Conservation (phyloP, 2,329 filamentous ascomycete genomes). For the Knoxdaviesia proteae region DNA sequence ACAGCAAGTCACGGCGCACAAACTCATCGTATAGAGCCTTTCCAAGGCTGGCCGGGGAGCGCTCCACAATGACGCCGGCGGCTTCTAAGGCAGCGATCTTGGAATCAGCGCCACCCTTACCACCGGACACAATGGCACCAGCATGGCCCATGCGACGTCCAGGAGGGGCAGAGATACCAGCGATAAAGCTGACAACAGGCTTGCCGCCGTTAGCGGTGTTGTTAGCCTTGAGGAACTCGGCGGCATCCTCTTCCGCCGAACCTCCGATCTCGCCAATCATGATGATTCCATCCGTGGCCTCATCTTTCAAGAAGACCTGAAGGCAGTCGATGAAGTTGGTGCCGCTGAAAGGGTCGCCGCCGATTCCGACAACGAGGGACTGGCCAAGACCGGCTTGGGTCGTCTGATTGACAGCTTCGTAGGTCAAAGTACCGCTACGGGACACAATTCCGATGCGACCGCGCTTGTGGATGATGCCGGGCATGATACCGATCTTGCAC, state of each 20-base stretch:
- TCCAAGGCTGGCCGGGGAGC: constrained; percentile 75
- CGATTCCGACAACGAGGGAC: constrained; percentile 94
- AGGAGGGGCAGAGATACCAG: constrained; percentile 90
- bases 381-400: constrained; percentile 92
- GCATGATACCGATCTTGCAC: constrained; percentile 99
- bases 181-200: constrained; percentile 95
- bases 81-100: constrained; percentile 91
- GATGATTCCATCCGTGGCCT: constrained; percentile 96
- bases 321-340: constrained; percentile 99
- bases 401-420: constrained; percentile 99
- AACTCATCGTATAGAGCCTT: constrained; percentile 92
- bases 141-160: constrained; percentile 97
- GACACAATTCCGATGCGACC: constrained; percentile 97
- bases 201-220: constrained; percentile 73
- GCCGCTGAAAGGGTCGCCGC: constrained; percentile 94
- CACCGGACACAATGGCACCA: constrained; percentile 90
- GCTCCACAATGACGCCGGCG: constrained; percentile 90
- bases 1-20: constrained; percentile 87
- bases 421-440: constrained; percentile 91
- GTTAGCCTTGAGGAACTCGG: constrained; percentile 81
- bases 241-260: constrained; percentile 90
- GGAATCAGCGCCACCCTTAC: constrained; percentile 93
- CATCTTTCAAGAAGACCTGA: constrained; percentile 85
- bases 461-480: constrained; percentile 99
- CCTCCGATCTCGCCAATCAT: constrained; percentile 99